These are phyloP conservation scores for Kodamaea nitidulidarum DNA, from an alignment of 805 yeast species.

Conservation along the genomic window DNA sequence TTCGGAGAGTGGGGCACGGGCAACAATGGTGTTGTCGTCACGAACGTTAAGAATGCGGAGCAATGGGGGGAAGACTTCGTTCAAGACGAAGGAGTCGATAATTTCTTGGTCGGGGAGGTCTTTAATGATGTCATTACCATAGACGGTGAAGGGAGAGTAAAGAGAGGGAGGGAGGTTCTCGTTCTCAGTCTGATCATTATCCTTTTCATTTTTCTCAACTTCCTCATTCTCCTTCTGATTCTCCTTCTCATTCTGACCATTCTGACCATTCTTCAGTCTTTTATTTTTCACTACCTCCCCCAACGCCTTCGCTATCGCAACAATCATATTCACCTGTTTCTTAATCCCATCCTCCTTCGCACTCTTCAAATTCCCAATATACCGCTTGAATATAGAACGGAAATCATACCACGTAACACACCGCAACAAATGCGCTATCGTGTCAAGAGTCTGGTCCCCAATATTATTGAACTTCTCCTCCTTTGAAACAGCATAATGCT, in stretches of 20 bases:
- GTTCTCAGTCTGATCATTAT: not conserved
- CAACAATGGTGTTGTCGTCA: conserved; percentile 73
- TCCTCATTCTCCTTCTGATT: not conserved
- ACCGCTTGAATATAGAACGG: conserved; percentile 69
- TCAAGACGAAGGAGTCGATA: conserved; percentile 41
- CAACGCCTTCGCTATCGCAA: conserved; percentile 51
- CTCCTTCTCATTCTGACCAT: not conserved
- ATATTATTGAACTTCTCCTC: conserved; percentile 58
- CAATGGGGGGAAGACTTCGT: conserved; percentile 59
- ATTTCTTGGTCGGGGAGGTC: conserved; percentile 25
- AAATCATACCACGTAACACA: conserved; percentile 75
- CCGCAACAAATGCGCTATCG: conserved; percentile 57
- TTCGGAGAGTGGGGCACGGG: conserved; percentile 76
- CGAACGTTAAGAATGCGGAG: conserved; percentile 56
- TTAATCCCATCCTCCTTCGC: conserved; percentile 44
- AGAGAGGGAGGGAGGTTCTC: not conserved
- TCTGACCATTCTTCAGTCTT: conserved; percentile 6
- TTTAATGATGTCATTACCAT: conserved; percentile 16
- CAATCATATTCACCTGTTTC: conserved; percentile 55
- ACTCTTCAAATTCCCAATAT: conserved; percentile 43
- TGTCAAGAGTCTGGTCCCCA: conserved; percentile 59
- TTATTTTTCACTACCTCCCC: conserved; percentile 27
- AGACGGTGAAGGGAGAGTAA: too few relatives aligned
- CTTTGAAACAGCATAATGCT: conserved; percentile 62
- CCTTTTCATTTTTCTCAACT: not conserved